Evolutionary conservation across 164 flowering plant species (phyloP), one percentile per base, ranked within the genome.

Genomic region (Berberis vulgaris): DNA sequence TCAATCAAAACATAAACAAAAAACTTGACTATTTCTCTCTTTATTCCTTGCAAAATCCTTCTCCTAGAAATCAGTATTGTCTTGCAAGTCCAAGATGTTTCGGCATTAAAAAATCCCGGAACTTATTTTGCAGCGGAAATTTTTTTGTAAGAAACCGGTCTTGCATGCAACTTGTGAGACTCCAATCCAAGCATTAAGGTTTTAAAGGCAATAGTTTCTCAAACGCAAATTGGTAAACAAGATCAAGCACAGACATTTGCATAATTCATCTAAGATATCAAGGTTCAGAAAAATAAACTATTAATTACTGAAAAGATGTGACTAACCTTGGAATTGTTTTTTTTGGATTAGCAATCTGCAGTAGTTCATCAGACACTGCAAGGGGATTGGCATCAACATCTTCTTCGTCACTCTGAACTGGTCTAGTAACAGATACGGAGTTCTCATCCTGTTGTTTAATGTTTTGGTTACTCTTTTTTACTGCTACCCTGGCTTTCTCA

Each of bases 341-440:
- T 67, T 87, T 91, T 59, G 91, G 72, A 63, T 81, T 80, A 75
- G 81, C 52, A 65, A 78, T 70, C 75, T 78, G 89, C 61, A 77
- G 39, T 12, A 64, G 9, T 56, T 65, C 84, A 70, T 65, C 62
- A 6, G 88, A 64, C 71, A 74, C 49, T 49, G 79, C 74, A 65
- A 77, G 70, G 64, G 88, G 79, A 74, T 81, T 86, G 7, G 71
- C 73, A 80, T 94, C 96, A 64, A 69, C 76, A 59, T 77, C 64
- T 58, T 94, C 99, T 40, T 91, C 96, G 59, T 87, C 90, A 62
- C 86, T 80, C 52, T 71, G 82, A 67, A 65, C 78, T 26, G 41
- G 12, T 7, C 45, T 72, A 41, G 67, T 62, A 62, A 81, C 8
- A 12, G 45, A 77, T 73, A 77, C 49, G 26, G 83, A 12, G 65